These are phyloP conservation scores for Trichomonascus vanleenenianus DNA, from an alignment of 805 yeast genomes.

Conservation along the genomic window DNA sequence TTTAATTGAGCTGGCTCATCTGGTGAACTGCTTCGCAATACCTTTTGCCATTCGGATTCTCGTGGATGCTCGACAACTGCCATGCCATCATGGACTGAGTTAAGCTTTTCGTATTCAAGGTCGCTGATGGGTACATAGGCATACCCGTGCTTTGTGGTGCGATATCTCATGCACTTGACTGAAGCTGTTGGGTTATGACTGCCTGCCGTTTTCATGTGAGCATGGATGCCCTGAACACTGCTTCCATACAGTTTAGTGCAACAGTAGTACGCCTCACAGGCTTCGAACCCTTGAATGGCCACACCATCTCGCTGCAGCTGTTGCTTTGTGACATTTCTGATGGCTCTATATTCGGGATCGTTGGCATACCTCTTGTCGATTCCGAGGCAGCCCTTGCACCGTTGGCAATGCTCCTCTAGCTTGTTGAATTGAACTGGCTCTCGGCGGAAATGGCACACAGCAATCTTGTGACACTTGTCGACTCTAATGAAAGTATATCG, in stretches of 20 bases:
- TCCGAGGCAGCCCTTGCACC: neutral
- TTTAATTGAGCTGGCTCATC: too few relatives aligned
- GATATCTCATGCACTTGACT: neutral
- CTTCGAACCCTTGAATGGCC: neutral
- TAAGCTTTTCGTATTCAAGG: neutral
- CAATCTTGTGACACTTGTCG: neutral
- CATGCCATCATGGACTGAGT: neutral
- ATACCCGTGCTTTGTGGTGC: neutral
- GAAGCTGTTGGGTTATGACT: neutral
- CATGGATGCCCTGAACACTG: neutral
- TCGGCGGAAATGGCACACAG: neutral
- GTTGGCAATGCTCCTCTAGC: neutral
- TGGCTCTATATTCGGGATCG: neutral
- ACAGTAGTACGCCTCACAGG: neutral
- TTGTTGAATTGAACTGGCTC: slow-evolving; percentile 7
- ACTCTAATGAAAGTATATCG: neutral
- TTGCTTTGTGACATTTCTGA: neutral
- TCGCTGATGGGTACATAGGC: neutral
- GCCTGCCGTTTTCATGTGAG: neutral
- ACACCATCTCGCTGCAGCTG: neutral
- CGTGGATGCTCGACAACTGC: neutral
- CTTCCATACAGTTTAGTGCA: neutral
- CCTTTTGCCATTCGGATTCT: neutral
- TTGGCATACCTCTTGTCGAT: neutral
- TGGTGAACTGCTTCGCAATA: neutral